A percentile compares a stretch with the other conserved stretches of the same genome.
Conservation (phyloP, 1,139 yeast genomes). For the Yamadazyma spencermartinsiae region DNA sequence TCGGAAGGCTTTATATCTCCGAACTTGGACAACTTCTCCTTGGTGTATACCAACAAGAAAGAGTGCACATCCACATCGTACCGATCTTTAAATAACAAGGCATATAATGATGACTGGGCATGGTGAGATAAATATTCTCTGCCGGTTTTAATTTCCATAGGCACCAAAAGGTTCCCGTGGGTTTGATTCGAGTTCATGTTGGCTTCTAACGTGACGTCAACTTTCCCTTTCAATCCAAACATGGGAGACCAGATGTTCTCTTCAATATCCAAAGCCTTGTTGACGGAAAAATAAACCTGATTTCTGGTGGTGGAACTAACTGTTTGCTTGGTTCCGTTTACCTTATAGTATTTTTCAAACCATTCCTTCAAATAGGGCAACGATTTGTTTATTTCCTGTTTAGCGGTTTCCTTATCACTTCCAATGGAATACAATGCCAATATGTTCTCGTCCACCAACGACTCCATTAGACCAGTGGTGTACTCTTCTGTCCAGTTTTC, state of each 20-base stretch:
- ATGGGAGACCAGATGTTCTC: constrained; percentile 91
- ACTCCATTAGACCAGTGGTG: constrained; percentile 47
- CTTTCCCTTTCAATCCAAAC: constrained; percentile 87
- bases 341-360: constrained; percentile 50
- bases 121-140: constrained; percentile 65
- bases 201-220: constrained; percentile 84
- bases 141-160: constrained; percentile 91
- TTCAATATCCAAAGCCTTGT: constrained; percentile 76
- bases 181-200: constrained; percentile 27
- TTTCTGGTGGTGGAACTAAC: constrained; percentile 42
- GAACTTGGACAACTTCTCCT: constrained; percentile 53
- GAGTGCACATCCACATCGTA: constrained; percentile 67
- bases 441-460: constrained; percentile 40
- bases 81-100: constrained; percentile 74
- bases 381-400: constrained; percentile 33
- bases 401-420: constrained; percentile 46
- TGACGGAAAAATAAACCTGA: constrained; percentile 48
- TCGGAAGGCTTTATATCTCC: constrained; percentile 58
- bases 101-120: constrained; percentile 87
- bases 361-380: constrained; percentile 63
- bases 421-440: constrained; percentile 61
- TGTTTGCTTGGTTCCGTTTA: constrained; percentile 21
- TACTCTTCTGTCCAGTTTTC: constrained; percentile 43
- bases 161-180: constrained; percentile 54
- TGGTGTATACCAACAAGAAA: constrained; percentile 75